phyloP scores from a whole-genome alignment of 2,329 filamentous ascomycete species.

The Ophiostoma tasmaniense region DNA sequence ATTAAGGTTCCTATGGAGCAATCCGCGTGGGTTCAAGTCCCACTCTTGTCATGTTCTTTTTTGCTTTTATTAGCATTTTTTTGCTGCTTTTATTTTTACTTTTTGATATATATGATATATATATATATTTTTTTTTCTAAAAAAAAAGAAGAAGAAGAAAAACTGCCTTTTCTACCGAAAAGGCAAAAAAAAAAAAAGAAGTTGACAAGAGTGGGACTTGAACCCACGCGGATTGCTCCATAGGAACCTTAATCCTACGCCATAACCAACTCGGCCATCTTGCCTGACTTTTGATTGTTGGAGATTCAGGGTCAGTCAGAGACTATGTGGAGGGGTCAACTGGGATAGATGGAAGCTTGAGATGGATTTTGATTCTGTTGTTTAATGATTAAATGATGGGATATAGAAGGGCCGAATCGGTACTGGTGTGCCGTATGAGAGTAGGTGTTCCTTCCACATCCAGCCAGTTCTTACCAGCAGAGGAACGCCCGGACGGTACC shows the following conservation, averaged over 20 bases:
- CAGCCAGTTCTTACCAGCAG: no score
- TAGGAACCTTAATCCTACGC: conserved; percentile 26
- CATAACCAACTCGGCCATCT: conserved; percentile 26
- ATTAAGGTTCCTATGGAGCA: conserved; percentile 26
- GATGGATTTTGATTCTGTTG: not conserved
- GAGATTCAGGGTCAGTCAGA: not conserved
- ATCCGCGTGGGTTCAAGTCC: conserved; percentile 33
- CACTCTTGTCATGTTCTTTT: conserved; percentile 16
- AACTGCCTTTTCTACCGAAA: not conserved
- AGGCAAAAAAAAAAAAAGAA: not conserved
- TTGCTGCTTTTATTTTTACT: not conserved
- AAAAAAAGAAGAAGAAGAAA: not conserved
- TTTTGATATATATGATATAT: not conserved
- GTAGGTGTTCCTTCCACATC: not conserved
- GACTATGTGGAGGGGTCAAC: not conserved
- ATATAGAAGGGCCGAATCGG: not conserved
- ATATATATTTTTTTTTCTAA: no score
- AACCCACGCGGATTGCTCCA: conserved; percentile 32
- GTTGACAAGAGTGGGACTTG: conserved; percentile 23
- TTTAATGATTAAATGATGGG: not conserved
- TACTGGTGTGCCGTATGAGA: not conserved
- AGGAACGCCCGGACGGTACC: not conserved
- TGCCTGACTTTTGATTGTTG: conserved; percentile 8
- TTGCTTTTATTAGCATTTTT: no score
- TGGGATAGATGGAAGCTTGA: not conserved